Evolutionary conservation across 192 early-diverging fungal species (phyloP), one percentile per base, ranked within the genome.

Genomic region (Backusella tuberculispora): DNA sequence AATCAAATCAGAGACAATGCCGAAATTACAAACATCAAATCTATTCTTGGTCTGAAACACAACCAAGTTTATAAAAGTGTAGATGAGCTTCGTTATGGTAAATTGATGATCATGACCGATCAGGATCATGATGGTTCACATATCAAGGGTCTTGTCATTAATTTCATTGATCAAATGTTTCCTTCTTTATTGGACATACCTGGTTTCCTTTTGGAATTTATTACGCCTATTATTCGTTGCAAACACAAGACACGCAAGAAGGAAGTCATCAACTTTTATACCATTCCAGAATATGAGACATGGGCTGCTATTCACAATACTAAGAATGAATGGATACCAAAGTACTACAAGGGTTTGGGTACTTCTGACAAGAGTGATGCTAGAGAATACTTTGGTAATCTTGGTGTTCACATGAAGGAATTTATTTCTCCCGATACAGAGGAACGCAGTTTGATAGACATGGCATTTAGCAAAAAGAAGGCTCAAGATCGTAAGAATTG

Each of bases 291-390:
- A 79, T 99, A 95, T 73, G 92, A 97, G 79, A 68, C 79, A 47
- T 99, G 97, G 97, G 89, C 87, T 44, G 66, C 75, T 56, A 78
- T 80, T 41, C 85, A 93, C 56, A 85, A 93, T 34, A 81, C 90
- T 37, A 91, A 90, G 1, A 90, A 89, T 68, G 91, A 90, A 17
- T 99, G 94, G 93, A 83, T 73, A 34, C 88, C 93, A 66, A 99
- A 98, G 83, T 99, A 99, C 88, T 99, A 94, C 81, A 98, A 99
- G 90, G 97, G 96, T 89, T 83, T 99, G 81, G 97, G 97, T 82
- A 97, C 96, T 8, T 94, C 90, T 65, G 90, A 88, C 19, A 87
- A 88, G 44, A 78, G 86, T 12, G 97, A 99, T 71, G 95, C 94
- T 6, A 93, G 92, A 83, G 86, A 93, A 78, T 99, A 99, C 79